These are phyloP conservation scores for Amesomyces nigricolor DNA, from an alignment of 2,329 filamentous ascomycete species.

Conservation along the genomic window DNA sequence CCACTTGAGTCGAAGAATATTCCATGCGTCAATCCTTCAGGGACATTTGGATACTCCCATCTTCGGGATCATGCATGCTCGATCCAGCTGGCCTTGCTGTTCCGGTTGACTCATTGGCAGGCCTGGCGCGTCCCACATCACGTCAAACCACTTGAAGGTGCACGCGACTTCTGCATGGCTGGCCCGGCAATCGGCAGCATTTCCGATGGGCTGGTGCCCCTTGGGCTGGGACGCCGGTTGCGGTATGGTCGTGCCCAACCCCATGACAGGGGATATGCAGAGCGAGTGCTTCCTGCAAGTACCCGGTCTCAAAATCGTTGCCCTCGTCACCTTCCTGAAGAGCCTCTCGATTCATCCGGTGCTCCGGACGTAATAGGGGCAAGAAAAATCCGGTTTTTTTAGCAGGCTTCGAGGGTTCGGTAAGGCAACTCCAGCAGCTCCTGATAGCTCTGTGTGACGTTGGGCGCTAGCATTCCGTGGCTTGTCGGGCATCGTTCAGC, in stretches of 20 bases:
- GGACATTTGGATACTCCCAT: neutral
- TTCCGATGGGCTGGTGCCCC: neutral
- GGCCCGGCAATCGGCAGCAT: neutral
- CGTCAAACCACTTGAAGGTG: neutral
- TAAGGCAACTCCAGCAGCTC: neutral
- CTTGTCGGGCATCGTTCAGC: neutral
- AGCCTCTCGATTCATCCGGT: neutral
- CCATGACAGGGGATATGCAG: neutral
- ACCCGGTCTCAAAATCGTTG: conserved; percentile 1
- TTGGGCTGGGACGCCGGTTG: neutral
- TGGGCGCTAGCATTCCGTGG: neutral
- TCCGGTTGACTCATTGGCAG: neutral
- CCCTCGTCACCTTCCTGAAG: neutral
- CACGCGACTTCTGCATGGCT: neutral
- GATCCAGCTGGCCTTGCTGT: conserved; percentile 4
- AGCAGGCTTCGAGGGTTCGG: neutral
- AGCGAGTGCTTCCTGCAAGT: conserved; percentile 1
- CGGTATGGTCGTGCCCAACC: neutral
- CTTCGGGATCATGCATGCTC: conserved; percentile 1
- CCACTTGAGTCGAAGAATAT: neutral
- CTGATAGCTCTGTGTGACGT: neutral
- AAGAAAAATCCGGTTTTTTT: neutral
- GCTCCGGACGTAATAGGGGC: neutral
- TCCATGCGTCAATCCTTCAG: neutral
- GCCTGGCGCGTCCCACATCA: neutral